Percentiles rank a stretch among this genome's conserved stretches.
phyloP scores from a whole-genome alignment of 257 asterid genomes.

The Leptodermis oblonga region DNA sequence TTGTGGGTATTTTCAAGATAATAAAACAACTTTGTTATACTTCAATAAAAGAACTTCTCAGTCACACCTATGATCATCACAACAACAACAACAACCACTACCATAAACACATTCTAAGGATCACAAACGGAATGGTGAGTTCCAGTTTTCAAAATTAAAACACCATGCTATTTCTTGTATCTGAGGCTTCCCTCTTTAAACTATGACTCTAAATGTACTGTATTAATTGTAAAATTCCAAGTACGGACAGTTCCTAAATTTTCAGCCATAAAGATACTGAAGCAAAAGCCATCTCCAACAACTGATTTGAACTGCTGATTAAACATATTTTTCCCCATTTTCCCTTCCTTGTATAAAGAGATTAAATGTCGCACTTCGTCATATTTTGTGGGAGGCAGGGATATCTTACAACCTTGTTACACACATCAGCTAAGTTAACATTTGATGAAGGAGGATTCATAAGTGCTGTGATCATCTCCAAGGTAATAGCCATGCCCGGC shows the following conservation, averaged over 20 bases:
- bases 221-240: conserved; percentile 5
- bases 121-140: background rate
- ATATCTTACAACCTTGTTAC: conserved; percentile 42
- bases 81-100: conserved; percentile 10
- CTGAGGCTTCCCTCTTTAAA: conserved; percentile 24
- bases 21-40: background rate
- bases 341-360: conserved; percentile 45
- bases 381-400: conserved; percentile 46
- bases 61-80: conserved; percentile 17
- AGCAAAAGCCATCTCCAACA: conserved; percentile 45
- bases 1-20: too few relatives aligned
- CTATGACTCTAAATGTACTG: conserved; percentile 11
- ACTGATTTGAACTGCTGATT: conserved; percentile 39
- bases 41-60: conserved; percentile 5
- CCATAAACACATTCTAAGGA: background rate
- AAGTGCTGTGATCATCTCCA: too few relatives aligned
- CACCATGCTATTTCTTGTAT: conserved; percentile 23
- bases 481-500: too few relatives aligned
- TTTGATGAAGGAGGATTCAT: conserved; percentile 23
- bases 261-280: conserved; percentile 24
- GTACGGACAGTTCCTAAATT: conserved; percentile 17
- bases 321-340: conserved; percentile 45
- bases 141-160: conserved; percentile 14
- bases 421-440: conserved; percentile 27
- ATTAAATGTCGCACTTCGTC: conserved; percentile 35